Conservation (phyloP, 1,284 basidiomycete species). For the Taiwanofungus camphoratus region DNA sequence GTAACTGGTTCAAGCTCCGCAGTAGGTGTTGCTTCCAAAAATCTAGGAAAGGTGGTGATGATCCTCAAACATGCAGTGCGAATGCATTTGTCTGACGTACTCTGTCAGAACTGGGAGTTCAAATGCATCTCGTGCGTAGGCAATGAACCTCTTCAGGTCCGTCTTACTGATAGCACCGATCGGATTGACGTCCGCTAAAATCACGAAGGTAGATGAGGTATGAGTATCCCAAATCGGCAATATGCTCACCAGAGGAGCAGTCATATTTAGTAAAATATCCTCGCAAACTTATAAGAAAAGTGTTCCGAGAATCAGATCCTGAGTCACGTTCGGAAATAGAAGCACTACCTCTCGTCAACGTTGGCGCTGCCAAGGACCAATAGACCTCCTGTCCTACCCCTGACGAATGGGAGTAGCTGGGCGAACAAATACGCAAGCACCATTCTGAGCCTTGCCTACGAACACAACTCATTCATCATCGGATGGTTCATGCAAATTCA, state of each 20-base stretch:
- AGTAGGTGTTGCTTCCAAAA: slow-evolving; percentile 88
- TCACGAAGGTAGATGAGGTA: background rate
- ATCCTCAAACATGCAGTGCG: background rate
- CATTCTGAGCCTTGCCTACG: slow-evolving; percentile 87
- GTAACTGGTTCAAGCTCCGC: slow-evolving; percentile 97
- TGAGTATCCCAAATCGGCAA: background rate
- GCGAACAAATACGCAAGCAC: slow-evolving; percentile 97
- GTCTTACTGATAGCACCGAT: slow-evolving; percentile 98
- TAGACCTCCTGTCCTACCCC: slow-evolving; percentile 80
- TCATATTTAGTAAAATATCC: slow-evolving; percentile 99
- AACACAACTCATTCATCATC: slow-evolving; percentile 4
- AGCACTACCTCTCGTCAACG: slow-evolving; percentile 84
- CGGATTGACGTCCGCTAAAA: slow-evolving; percentile 90
- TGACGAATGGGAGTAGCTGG: slow-evolving; percentile 90
- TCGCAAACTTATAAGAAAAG: slow-evolving; percentile 55
- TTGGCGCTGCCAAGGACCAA: slow-evolving; percentile 96
- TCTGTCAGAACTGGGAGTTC: slow-evolving; percentile 79
- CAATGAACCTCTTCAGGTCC: slow-evolving; percentile 94
- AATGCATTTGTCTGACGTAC: slow-evolving; percentile 11
- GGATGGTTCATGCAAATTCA: background rate
- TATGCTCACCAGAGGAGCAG: slow-evolving; percentile 67
- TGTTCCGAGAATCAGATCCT: background rate
- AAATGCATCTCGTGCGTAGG: slow-evolving; percentile 75
- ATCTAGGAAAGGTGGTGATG: slow-evolving; percentile 41
- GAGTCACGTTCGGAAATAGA: background rate